Evolutionary conservation across 1,139 yeast genomes (phyloP), one percentile per base, ranked within the genome.

Genomic region (Debaryomyces robertsiae): DNA sequence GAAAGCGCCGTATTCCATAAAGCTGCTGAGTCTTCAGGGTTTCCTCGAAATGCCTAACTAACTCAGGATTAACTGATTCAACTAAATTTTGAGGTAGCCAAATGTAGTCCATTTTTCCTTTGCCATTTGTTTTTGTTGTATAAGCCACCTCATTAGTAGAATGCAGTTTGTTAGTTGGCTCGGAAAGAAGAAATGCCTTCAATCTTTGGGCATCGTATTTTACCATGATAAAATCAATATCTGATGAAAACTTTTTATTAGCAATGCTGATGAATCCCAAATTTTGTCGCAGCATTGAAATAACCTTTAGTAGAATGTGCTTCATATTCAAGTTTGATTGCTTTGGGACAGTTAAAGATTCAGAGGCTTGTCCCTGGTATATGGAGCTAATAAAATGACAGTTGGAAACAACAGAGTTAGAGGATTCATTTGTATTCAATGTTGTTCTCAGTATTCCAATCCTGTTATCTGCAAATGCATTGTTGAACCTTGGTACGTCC

Each of bases 71-170:
- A 4, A 43, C 46, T 16, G 44, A 38, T 17, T 38, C 29, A 3
- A 54, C 42, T 16, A 54, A 30, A 6, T 43, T 41, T 27, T 27
- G 32, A 1, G 61, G 60, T 11, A 55, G 33, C 58, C 59, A 55
- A 9, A 52, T 35, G 15, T 43, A 43, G 16, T 42, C 43, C n/a
- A 25, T 13, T 15, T 24, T 41, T 39, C 30, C 19, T 32, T 33
- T 25, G n/a, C 9, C 3, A 2, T 14, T 29, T 30, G 25, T 23
- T 32, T 19, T 7, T 7, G 7, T 19, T 19, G 22, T 19, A 19
- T 19, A 6, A 19, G 22, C 7, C 7, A 7, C n/a, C 2, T 19
- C 14, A 3, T 31, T 11, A 24, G 10, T 5, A 31, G 9, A 25
- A 19, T 19, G 6, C 10, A 25, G 10, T 5, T 5, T 25, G n/a